A percentile compares a stretch with the other conserved stretches of the same genome.
These are phyloP conservation scores for Globisporangium emineosum DNA, from an alignment of 352 stramenopile species.

Conservation along the genomic window DNA sequence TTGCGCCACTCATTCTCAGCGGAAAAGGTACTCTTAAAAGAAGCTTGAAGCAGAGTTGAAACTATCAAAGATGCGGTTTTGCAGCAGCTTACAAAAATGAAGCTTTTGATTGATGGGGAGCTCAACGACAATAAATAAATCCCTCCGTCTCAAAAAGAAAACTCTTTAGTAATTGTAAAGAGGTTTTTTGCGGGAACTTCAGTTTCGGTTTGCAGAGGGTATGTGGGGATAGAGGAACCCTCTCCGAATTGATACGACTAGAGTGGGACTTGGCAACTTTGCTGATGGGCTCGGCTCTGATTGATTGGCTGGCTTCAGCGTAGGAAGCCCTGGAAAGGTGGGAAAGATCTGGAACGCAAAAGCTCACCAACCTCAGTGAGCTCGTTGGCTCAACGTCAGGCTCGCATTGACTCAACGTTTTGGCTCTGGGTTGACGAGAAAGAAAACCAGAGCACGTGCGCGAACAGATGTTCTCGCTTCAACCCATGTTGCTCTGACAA, in stretches of 20 bases:
- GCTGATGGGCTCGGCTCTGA: not conserved
- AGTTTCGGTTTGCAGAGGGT: not conserved
- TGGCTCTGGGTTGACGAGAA: constrained; percentile 2
- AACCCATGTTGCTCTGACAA: constrained; percentile 1
- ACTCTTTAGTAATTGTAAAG: not conserved
- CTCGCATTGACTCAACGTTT: not conserved
- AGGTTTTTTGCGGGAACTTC: not conserved
- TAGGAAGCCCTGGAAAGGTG: not conserved
- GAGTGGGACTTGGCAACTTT: constrained; percentile 2
- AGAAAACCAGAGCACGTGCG: constrained; percentile 3
- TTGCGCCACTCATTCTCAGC: constrained; percentile 15
- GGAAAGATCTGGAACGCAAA: constrained; percentile 8
- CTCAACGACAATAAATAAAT: constrained; percentile 3
- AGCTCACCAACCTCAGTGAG: too few relatives aligned
- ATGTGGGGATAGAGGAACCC: not conserved
- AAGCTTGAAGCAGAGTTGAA: not conserved
- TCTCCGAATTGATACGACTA: not conserved
- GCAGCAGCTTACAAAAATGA: not conserved
- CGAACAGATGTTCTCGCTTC: not conserved
- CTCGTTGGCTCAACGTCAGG: too few relatives aligned
- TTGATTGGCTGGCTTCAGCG: not conserved
- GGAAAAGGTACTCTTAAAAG: not conserved
- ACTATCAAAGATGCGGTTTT: not conserved
- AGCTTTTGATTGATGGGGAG: not conserved
- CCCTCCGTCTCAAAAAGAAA: not conserved